Evolutionary conservation across 306 rosid genomes (phyloP).

Genomic region (Oemleria cerasiformis): DNA sequence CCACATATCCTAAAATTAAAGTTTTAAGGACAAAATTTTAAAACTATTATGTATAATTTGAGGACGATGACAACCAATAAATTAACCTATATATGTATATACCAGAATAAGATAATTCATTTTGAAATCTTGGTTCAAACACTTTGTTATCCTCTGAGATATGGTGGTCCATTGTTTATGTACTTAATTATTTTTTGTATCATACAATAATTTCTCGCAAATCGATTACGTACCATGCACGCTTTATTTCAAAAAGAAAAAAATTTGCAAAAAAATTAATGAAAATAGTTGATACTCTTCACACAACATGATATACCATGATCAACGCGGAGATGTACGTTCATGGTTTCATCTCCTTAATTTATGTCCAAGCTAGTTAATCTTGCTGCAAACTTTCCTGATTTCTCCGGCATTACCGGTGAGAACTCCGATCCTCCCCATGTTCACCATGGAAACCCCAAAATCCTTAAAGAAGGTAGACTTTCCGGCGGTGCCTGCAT

Average conservation of each 20-base stretch:
- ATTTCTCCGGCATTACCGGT: constrained; percentile 35
- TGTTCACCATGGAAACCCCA: constrained; percentile 39
- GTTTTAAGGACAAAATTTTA: too few species aligned
- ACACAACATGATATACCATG: not conserved
- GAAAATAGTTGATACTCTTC: not conserved
- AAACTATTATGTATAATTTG: too few species aligned
- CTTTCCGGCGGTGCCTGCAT: constrained; percentile 8
- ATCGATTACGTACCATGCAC: too few species aligned
- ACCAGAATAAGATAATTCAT: too few species aligned
- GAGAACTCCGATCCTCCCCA: constrained; percentile 41
- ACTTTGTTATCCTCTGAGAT: too few species aligned
- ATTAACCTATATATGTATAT: too few species aligned
- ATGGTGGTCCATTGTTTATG: not conserved
- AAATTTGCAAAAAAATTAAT: too few species aligned
- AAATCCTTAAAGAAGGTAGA: constrained; percentile 37
- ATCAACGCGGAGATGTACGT: not conserved
- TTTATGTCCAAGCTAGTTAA: constrained; percentile 4
- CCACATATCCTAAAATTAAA: too few species aligned
- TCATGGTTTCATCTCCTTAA: not conserved
- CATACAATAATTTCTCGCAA: too few species aligned
- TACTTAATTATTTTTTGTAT: not conserved
- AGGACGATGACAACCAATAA: too few species aligned
- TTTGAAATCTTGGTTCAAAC: too few species aligned
- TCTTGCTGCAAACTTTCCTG: constrained; percentile 33
- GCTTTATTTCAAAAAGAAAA: too few species aligned